Conservation (phyloP, 768 basidiomycete genomes). For the Lactarius psammicola region DNA sequence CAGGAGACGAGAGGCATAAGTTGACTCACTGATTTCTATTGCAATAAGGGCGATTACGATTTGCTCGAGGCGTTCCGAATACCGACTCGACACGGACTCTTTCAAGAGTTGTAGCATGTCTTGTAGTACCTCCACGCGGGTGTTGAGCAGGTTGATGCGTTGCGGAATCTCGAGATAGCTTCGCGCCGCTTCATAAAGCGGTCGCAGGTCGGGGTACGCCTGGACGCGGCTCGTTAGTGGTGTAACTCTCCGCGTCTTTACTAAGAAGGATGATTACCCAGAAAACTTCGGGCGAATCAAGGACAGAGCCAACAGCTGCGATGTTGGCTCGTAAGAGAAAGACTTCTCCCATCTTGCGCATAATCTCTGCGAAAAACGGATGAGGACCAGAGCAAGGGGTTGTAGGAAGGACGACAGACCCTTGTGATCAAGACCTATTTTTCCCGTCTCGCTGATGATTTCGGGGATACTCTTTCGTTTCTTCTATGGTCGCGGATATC, state of each 20-base stretch:
- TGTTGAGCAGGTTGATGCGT: conserved; percentile 88
- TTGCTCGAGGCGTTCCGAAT: conserved; percentile 88
- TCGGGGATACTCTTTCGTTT: conserved; percentile 96
- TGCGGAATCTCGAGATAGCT: conserved; percentile 95
- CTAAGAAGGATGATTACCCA: conserved; percentile 57
- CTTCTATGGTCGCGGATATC: conserved; percentile 90
- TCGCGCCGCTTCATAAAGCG: conserved; percentile 88
- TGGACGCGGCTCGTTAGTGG: conserved; percentile 36
- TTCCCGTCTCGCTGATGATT: conserved; percentile 89
- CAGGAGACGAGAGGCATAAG: too few species aligned
- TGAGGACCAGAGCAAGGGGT: neutral
- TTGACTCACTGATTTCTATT: conserved; percentile 72
- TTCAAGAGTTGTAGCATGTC: conserved; percentile 96
- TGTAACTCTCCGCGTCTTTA: conserved; percentile 28
- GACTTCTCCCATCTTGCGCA: conserved; percentile 95
- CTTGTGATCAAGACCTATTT: conserved; percentile 88
- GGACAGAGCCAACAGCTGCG: conserved; percentile 92
- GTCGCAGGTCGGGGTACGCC: conserved; percentile 94
- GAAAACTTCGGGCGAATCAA: conserved; percentile 95
- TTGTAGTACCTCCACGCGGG: conserved; percentile 93
- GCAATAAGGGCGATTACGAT: conserved; percentile 90
- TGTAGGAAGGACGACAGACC: conserved; percentile 40
- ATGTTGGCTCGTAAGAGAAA: conserved; percentile 94
- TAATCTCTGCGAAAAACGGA: conserved; percentile 61
- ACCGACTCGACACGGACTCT: conserved; percentile 88